Evolutionary conservation across 768 basidiomycete genomes (phyloP), one percentile per base, ranked within the genome.

Genomic region (Suillus brevipes): DNA sequence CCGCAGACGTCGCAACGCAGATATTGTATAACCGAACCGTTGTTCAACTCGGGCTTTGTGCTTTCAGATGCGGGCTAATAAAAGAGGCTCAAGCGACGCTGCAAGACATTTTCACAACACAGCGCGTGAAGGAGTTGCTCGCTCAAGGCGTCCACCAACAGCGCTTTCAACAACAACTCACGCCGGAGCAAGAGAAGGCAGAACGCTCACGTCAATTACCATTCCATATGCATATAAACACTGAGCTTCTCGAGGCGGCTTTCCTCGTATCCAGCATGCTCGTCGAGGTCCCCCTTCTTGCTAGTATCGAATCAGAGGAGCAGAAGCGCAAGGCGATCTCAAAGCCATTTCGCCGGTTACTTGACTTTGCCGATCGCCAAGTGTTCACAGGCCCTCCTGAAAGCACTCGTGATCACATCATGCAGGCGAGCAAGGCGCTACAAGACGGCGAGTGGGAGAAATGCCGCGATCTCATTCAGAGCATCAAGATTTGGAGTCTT

Each of bases 191-290:
- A 78, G 97, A 99, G 77, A 92, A 95, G 74, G 89, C 95, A 3
- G 97, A 99, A 77, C 93, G 95, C 69, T 90, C 95, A 69, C 87
- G 97, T 40, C 94, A 98, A 71, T 84, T 99, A 28, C 97, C 97
- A 36, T 99, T 99, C 89, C 97, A 99, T 78, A 92, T 99, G 91
- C 97, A 99, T 78, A 95, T 99, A 79, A 99, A 99, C 81, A 94
- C 97, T 16, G 97, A 99, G 78, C 83, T 99, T 10, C 82, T 99
- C 63, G 97, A 99, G 78, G 96, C 96, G 23, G 97, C 95, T 1
- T 99, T 99, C 83, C 84, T 99, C 50, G 95, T 97, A 20, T 96
- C 94, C 18, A 98, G 96, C 80, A 99, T 99, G 97, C 85, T 99
- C 43, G 91, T 98, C 45, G 97, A 99, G 79, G 95, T 99, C 20